Evolutionary conservation across 495 filamentous ascomycete genomes (phyloP), one percentile per base, ranked within the genome.

Genomic region (Melanomma pulvis-pyrius): DNA sequence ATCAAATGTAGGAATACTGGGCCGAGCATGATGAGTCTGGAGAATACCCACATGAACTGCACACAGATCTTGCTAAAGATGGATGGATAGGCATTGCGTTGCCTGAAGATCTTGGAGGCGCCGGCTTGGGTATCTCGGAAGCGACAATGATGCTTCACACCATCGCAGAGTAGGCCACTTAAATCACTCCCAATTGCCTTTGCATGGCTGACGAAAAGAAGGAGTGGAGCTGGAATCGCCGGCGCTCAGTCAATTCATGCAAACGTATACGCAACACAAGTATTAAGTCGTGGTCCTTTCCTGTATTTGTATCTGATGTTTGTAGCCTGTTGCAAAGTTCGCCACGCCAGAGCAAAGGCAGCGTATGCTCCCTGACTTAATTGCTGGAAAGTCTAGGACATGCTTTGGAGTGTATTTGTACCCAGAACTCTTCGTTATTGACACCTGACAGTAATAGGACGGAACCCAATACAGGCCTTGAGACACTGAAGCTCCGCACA

Each of bases 61-160:
- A 92, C 72, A 83, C 86, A 1, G 87, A 89, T 0, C 75, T 93
- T 61, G 88, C 90, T n/a, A 84, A 85, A 53, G 88, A 88, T 71
- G 89, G 90, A n/a, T 93, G 90, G 89, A 83, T 94, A 19, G 90
- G 91, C 7, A 91, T 92, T 69, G 89, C 90, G 0, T 77, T 92
- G 21, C 88, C 89, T 0, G 86, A 89, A 73, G 81, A 85, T 8
- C 82, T 90, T 0, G 90, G 90, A 15, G 90, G 90, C 5, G 81
- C 88, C 19, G 88, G 89, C 8, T 76, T 94, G 44, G 90, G 90
- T 72, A 91, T 93, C 53, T 88, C 87, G 19, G 90, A 92, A 72
- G 90, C 90, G 6, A 91, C 89, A 1, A 90, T 92, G 84, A 91
- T 93, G 88, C 82, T 93, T 79, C 90, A 93, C 67, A 90, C 89